These are phyloP conservation scores for Anisogramma anomala DNA, from an alignment of 2,329 filamentous ascomycete genomes.

Conservation along the genomic window DNA sequence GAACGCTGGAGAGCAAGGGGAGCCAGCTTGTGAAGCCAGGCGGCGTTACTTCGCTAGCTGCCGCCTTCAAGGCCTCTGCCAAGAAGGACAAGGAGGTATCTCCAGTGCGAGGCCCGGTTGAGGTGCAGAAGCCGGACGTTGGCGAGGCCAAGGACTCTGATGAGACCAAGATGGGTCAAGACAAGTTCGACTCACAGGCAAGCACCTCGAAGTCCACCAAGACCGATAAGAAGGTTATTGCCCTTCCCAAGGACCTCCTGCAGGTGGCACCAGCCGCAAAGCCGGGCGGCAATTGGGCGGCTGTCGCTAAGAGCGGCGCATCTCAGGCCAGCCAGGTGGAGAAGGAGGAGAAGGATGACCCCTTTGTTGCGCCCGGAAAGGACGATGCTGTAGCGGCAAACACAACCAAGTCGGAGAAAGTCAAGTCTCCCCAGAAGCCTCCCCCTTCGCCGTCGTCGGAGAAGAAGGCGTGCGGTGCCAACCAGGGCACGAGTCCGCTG, in stretches of 20 bases:
- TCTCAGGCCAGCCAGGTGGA: background rate
- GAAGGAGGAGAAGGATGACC: constrained; percentile 2
- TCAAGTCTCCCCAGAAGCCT: constrained; percentile 2
- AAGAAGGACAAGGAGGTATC: constrained; percentile 1
- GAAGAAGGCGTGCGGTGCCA: background rate
- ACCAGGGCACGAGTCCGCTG: constrained; percentile 1
- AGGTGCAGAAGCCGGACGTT: constrained; percentile 12
- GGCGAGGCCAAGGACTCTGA: constrained; percentile 5
- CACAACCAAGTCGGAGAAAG: constrained; percentile 2
- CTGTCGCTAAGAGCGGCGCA: background rate
- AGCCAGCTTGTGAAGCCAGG: background rate
- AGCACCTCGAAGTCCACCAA: background rate
- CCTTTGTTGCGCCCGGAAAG: background rate
- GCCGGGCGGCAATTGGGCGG: constrained; percentile 1
- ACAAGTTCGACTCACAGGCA: background rate
- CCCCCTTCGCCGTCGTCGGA: constrained; percentile 7
- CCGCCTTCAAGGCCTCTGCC: constrained; percentile 1
- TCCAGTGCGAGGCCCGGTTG: constrained; percentile 4
- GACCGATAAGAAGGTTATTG: constrained; percentile 1
- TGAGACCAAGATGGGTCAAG: background rate
- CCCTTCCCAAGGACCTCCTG: constrained; percentile 4
- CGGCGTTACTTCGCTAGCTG: background rate
- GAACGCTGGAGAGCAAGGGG: background rate
- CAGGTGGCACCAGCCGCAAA: constrained; percentile 2
- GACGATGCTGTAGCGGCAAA: background rate